These are phyloP conservation scores for Aleurites moluccanus DNA, from an alignment of 441 rosid species.

Conservation along the genomic window DNA sequence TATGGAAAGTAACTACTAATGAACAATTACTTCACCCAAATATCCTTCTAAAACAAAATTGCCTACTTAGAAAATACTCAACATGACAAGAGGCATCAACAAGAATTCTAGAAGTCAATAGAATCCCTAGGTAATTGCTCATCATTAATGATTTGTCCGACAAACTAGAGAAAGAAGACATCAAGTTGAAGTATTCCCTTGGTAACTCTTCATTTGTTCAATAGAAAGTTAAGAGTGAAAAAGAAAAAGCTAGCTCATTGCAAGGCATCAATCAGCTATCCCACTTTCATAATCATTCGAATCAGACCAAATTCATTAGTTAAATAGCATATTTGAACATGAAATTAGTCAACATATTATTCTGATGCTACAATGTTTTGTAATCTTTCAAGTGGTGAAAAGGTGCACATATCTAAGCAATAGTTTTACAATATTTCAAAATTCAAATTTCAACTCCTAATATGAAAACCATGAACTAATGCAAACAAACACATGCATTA, in stretches of 20 bases:
- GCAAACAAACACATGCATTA: not conserved
- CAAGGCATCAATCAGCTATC: not conserved
- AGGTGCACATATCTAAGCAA: not conserved
- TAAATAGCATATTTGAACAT: conserved; percentile 2
- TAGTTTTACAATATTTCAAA: not conserved
- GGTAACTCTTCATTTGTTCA: not conserved
- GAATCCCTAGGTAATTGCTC: not conserved
- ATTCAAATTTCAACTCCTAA: not conserved
- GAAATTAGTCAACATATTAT: not conserved
- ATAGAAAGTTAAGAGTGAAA: not conserved
- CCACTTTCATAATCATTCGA: not conserved
- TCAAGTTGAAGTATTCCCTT: not conserved
- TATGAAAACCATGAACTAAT: not conserved
- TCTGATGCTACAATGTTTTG: not conserved
- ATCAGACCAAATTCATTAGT: not conserved
- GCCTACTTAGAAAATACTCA: not conserved
- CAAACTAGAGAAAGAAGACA: not conserved
- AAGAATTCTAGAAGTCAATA: not conserved
- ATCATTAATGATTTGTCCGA: not conserved
- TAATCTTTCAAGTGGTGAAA: not conserved
- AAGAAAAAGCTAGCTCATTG: not conserved
- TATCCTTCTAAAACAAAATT: not conserved
- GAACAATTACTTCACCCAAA: not conserved
- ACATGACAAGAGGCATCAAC: not conserved
- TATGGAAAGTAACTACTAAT: conserved; percentile 1